Base-by-base conservation (phyloP, 2,329 filamentous ascomycete species). In the Taxawa tesnikishii region DNA sequence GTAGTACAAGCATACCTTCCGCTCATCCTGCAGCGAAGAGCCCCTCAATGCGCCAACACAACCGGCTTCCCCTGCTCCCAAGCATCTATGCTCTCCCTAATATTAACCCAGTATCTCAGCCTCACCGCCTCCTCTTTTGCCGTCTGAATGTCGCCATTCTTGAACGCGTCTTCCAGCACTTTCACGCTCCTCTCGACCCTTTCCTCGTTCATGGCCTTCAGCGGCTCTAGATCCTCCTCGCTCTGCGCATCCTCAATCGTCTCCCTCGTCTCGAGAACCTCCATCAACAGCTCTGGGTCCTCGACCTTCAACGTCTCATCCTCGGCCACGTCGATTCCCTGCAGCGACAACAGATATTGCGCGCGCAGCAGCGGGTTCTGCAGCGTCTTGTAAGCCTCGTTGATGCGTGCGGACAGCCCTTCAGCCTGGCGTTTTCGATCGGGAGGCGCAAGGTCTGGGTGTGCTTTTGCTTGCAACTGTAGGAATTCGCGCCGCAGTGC, bases 341-440 rank as follows among this genome's bases (percentile, higher is more conserved):
- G 69, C 31, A 79, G 60, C 4, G 60, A 57, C 0, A 96, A 70
- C 5, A 96, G 62, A 53, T 96, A 94, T 54, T 94, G 84, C n/a
- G 88, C 87, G 15, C 90, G 74, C 29, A 73, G 57, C 9, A 98
- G 63, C 11, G 90, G 87, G 44, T 79, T 73, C 30, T 72, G 63
- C 1, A 98, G 70, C 3, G 87, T 94, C 49, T 75, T 79, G 67
- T 92, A 96, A 1, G 90, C 90, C 43, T 85, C 79, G 65, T 96
- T 96, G 55, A 96, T 87, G 15, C 73, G 70, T 6, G 83, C 73
- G 7, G 81, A 90, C n/a, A 77, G 64, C 0, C 75, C 80, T 55
- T 92, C 83, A 13, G 85, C 84, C 29, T 69, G 62, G 25, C 61
- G 58, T 45, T 75, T 75, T 23, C 60, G 50, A 4, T 58, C 47